These are phyloP conservation scores for Malus domestica DNA, from an alignment of 306 rosid genomes.

Conservation along the genomic window DNA sequence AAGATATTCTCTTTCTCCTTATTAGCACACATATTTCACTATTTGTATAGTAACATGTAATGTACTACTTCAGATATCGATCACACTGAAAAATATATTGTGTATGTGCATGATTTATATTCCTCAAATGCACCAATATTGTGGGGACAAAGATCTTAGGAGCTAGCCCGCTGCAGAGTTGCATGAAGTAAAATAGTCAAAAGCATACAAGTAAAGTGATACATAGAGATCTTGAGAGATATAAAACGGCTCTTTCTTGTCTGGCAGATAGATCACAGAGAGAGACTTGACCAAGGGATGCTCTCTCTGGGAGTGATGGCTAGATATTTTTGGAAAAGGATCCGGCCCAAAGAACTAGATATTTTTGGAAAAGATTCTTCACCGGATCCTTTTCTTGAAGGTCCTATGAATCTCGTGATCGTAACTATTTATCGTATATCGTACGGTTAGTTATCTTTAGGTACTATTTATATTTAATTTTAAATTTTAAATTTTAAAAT, in stretches of 20 bases:
- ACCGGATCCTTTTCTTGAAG: no score
- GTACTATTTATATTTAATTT: no score
- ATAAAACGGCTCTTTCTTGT: background rate
- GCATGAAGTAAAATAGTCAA: background rate
- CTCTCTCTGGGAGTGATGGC: constrained; percentile 7
- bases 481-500: no score
- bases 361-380: no score
- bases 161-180: background rate
- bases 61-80: rapidly evolving
- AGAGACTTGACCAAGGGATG: background rate
- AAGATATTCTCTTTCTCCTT: no score
- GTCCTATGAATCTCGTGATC: rapidly evolving
- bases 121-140: background rate
- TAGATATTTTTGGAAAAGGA: background rate
- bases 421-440: no score
- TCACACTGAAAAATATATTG: no score
- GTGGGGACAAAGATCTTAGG: background rate
- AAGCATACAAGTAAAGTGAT: background rate
- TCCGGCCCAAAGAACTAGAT: background rate
- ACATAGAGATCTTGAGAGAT: background rate
- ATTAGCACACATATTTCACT: no score
- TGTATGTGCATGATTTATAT: background rate
- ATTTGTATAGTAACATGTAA: no score
- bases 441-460: no score
- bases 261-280: background rate